Base-by-base conservation (phyloP, 495 filamentous ascomycete species). In the Ascodesmis nigricans region DNA sequence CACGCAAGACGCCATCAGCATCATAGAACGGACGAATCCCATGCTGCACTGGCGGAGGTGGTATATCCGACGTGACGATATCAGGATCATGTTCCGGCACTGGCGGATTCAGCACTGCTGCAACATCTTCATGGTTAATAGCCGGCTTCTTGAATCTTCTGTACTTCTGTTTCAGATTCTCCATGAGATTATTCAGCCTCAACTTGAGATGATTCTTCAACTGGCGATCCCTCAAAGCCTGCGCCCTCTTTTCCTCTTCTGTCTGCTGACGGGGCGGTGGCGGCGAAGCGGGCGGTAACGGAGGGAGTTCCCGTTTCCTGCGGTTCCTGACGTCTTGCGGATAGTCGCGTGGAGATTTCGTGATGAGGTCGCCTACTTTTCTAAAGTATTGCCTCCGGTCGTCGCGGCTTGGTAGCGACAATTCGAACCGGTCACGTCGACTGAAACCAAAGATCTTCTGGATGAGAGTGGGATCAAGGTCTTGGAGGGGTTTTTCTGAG, bases 101-200 rank as follows among this genome's bases (percentile, higher is more conserved):
- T 3, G 46, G 52, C 46, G 93, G 83, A 24, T 81, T 71, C 44
- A 73, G 74, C 5, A 95, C 62, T 48, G 93, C 90, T 19, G 64
- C 57, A 31, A 90, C 78, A 23, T 69, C 58, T 2, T 55, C 55
- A 28, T 78, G 65, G 11, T 78, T 72, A 45, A 97, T 71, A 21
- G 79, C 65, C 3, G 78, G 73, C 18, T 66, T 66, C 28, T 79
- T 65, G 59, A 95, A 93, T 39, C 73, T 74, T 50, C 74, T 75
- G 53, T 87, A 83, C 43, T 65, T 69, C 39, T 66, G 69, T 44
- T 87, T 78, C 39, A 93, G 77, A 55, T 90, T 75, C 41, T 95
- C 84, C 80, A 97, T 91, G 43, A 92, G 74, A 8, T 76, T 76
- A 54, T 91, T 81, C 33, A 97, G 69, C 16, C 73, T 63, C 11